Evolutionary conservation across 768 basidiomycete genomes (phyloP), one percentile per base, ranked within the genome.

Genomic region (Exsudoporus frostii): DNA sequence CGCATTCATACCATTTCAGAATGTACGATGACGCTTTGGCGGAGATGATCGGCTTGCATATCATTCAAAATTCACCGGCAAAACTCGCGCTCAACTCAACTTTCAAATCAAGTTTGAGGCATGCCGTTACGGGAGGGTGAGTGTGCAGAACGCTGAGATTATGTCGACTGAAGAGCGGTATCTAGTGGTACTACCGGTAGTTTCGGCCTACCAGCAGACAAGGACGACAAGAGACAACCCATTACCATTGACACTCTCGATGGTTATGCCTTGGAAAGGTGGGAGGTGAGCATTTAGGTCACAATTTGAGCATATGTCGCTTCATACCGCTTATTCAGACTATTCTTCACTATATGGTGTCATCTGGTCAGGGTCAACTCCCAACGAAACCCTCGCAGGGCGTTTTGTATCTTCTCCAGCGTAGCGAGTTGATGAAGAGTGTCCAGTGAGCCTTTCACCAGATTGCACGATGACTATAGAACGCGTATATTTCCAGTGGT

Each of bases 331-430:
- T 34, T 37, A 27, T 48, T 17, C 36, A 98, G 94, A 94, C 92
- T 0, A 96, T 98, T 62, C 78, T 98, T 40, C 93, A 98, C 71
- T 98, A 91, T 66, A 97, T 99, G 94, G 97, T 99, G 4, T 94
- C 92, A 9, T 96, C 90, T 30, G 90, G 85, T 13, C 84, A 82
- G 27, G 90, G 84, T n/a, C 83, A 89, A 65, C 74, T 80, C 34
- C 82, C 88, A 24, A 73, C 84, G 8, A 83, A 81, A 65, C 92
- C 94, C 7, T 90, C 90, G 1, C 82, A 84, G 56, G 89, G 86
- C 19, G 94, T 98, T 14, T 75, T 96, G 9, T 88, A 83, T 64
- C 78, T 98, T 7, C 77, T 99, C 2, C 79, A 90, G 62, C 77
- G 85, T 37, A 93, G 92, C 66, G 89, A 88, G 17, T 76, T 99